A percentile compares a stretch with the other conserved stretches of the same genome.
Conservation (phyloP, 1,139 yeast genomes). For the Candida buenavistaensis region DNA sequence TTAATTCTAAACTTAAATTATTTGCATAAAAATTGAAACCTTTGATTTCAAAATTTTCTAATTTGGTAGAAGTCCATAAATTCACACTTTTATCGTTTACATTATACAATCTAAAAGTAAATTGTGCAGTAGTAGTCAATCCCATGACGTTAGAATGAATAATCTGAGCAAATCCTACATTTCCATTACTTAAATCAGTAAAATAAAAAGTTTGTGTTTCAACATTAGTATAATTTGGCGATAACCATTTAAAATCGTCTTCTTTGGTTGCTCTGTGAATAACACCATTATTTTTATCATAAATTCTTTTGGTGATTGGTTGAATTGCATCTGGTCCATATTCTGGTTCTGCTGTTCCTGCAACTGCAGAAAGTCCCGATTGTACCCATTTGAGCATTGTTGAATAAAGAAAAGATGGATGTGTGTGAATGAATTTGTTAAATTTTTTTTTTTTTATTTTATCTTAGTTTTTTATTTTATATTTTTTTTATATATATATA, state of each 20-base stretch:
- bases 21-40: conserved; percentile 85
- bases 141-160: conserved; percentile 93
- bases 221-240: conserved; percentile 82
- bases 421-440: too few relatives aligned
- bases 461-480: too few relatives aligned
- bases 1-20: conserved; percentile 60
- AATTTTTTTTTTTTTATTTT: too few relatives aligned
- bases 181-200: conserved; percentile 59
- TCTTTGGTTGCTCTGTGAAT: conserved; percentile 47
- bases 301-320: conserved; percentile 66
- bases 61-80: conserved; percentile 87
- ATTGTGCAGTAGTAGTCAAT: conserved; percentile 88
- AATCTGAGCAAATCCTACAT: conserved; percentile 87
- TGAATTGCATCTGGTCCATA: conserved; percentile 92
- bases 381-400: conserved; percentile 81
- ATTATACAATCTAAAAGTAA: conserved; percentile 80
- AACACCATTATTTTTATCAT: conserved; percentile 34
- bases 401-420: too few relatives aligned
- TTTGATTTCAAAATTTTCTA: conserved; percentile 74
- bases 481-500: too few relatives aligned
- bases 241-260: conserved; percentile 72
- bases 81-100: conserved; percentile 40
- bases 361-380: conserved; percentile 87
- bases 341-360: conserved; percentile 97
- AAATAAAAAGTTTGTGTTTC: conserved; percentile 95